phyloP scores from a whole-genome alignment of 352 stramenopile genomes.

The Phytopythium montanum region DNA sequence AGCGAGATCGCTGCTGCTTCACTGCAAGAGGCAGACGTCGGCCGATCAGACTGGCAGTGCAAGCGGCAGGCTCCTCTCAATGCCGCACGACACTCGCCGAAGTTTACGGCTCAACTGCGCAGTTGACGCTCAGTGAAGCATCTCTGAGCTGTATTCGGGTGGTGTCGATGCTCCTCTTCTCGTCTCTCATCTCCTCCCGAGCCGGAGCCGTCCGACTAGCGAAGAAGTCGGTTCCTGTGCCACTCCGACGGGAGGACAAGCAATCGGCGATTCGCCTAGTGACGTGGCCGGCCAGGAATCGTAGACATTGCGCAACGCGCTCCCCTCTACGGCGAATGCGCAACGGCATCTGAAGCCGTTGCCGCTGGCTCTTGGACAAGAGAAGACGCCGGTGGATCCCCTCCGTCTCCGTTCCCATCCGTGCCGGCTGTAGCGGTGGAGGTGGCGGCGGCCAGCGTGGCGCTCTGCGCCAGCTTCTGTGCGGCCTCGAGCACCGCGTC shows the following conservation, averaged over 20 bases:
- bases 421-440: not conserved
- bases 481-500: constrained; percentile 56
- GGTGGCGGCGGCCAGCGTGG: not conserved
- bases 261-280: not conserved
- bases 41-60: not conserved
- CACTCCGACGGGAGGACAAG: not conserved
- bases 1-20: not conserved
- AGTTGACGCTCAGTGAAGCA: not conserved
- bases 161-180: not conserved
- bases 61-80: not conserved
- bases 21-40: not conserved
- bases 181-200: too few relatives aligned
- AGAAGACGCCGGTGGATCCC: not conserved
- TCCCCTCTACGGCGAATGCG: not conserved
- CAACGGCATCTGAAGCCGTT: not conserved
- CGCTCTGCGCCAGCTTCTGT: constrained; percentile 33
- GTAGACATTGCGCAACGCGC: not conserved
- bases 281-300: not conserved
- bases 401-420: not conserved
- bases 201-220: not conserved
- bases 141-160: not conserved
- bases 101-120: not conserved
- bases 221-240: not conserved
- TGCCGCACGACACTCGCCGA: not conserved
- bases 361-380: not conserved